phyloP scores from a whole-genome alignment of 192 early-diverging fungal species.

The Pilaira anomala region DNA sequence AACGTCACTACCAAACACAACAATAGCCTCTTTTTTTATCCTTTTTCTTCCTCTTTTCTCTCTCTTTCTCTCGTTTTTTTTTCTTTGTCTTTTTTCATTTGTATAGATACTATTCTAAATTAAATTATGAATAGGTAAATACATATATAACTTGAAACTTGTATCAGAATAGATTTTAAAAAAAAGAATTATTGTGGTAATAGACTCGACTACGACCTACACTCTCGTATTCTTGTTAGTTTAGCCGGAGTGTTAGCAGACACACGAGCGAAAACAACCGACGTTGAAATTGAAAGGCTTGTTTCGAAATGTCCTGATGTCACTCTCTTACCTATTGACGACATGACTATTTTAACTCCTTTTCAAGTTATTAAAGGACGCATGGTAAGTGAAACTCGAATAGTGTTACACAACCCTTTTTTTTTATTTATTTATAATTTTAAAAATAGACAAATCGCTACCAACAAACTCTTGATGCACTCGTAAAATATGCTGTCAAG shows the following conservation, averaged over 20 bases:
- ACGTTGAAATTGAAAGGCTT: conserved; percentile 38
- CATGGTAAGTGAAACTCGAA: not conserved
- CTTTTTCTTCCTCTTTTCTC: not conserved
- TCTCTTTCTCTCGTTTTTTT: not conserved
- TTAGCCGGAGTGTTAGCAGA: conserved; percentile 44
- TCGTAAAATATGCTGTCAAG: conserved; percentile 22
- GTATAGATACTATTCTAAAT: too few species aligned
- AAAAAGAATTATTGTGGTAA: not conserved
- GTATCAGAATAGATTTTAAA: not conserved
- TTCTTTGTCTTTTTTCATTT: not conserved
- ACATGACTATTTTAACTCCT: not conserved
- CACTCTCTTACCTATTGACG: not conserved
- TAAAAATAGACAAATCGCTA: conserved; percentile 24
- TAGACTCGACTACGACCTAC: conserved; percentile 52
- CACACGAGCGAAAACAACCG: conserved; percentile 34
- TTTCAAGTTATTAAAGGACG: not conserved
- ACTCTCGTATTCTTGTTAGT: conserved; percentile 46
- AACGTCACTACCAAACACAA: not conserved
- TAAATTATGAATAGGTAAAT: not conserved
- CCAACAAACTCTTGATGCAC: conserved; percentile 27
- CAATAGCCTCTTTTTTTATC: not conserved
- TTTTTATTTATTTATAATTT: not conserved
- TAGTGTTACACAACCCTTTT: not conserved
- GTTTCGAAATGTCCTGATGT: conserved; percentile 36
- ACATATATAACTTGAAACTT: not conserved